Percentiles rank a stretch among this genome's conserved stretches.
These are phyloP conservation scores for Cinnamomum chago DNA, from an alignment of 164 flowering plant genomes.

Conservation along the genomic window DNA sequence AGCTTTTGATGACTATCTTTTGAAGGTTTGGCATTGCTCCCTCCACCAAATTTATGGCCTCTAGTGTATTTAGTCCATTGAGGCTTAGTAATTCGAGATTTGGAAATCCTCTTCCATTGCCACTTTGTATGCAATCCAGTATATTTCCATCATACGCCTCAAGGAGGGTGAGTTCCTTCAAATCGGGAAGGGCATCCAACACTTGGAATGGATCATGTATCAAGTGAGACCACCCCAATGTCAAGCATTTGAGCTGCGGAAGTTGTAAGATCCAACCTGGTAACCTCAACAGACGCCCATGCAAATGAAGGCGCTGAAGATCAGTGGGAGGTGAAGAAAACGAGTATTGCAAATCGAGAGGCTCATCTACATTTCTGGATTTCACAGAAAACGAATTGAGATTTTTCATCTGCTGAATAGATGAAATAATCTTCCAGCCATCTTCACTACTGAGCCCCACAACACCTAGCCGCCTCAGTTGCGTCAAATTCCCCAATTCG, in stretches of 20 bases:
- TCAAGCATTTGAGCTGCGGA: background rate
- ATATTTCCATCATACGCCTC: background rate
- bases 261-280: background rate
- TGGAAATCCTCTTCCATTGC: background rate
- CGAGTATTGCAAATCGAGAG: background rate
- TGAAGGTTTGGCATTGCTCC: conserved; percentile 3
- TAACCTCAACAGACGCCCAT: background rate
- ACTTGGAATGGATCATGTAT: background rate
- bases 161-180: background rate
- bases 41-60: background rate
- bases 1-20: background rate
- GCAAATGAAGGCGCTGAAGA: background rate
- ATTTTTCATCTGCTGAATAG: background rate
- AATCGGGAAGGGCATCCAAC: background rate
- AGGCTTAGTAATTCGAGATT: background rate
- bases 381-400: background rate
- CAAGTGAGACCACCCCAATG: background rate
- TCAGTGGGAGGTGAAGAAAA: background rate
- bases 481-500: background rate
- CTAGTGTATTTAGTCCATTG: background rate
- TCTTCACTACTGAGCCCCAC: background rate
- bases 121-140: background rate
- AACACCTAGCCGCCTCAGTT: background rate
- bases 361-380: background rate
- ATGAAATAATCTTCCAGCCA: background rate